phyloP scores from a whole-genome alignment of 805 yeast species.

The Lipomyces oligophaga region DNA sequence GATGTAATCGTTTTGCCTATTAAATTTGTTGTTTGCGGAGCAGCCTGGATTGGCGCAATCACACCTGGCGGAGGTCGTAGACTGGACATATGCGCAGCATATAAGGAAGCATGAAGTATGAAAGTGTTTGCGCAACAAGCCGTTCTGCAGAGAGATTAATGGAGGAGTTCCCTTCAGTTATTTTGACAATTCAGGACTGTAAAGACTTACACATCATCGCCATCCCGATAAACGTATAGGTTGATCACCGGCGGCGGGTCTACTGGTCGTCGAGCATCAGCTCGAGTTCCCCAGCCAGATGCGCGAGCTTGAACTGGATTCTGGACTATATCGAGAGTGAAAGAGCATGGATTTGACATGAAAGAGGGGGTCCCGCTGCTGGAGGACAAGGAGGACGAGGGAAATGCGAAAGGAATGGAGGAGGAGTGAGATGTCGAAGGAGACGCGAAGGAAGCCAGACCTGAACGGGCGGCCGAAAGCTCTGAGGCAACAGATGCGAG shows the following conservation, averaged over 20 bases:
- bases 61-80: neutral
- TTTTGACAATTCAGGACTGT: conserved; percentile 11
- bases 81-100: conserved; percentile 4
- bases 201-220: conserved; percentile 22
- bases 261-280: conserved; percentile 38
- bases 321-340: conserved; percentile 30
- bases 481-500: too few species aligned
- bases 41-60: conserved; percentile 6
- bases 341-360: conserved; percentile 3
- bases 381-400: too few species aligned
- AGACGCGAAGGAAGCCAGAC: too few species aligned
- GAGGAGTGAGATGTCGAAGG: too few species aligned
- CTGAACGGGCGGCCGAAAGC: too few species aligned
- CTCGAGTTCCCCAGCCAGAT: conserved; percentile 37
- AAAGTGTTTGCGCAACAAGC: conserved; percentile 28
- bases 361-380: neutral
- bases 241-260: conserved; percentile 39
- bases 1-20: conserved; percentile 25
- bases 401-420: too few species aligned
- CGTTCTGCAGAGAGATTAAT: conserved; percentile 9
- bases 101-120: conserved; percentile 31
- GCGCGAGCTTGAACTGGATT: conserved; percentile 39
- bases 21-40: conserved; percentile 23
- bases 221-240: conserved; percentile 23
- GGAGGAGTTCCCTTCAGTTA: too few species aligned